Evolutionary conservation across 2,329 filamentous ascomycete genomes (phyloP).

Genomic region (Arachnopeziza araneosa): DNA sequence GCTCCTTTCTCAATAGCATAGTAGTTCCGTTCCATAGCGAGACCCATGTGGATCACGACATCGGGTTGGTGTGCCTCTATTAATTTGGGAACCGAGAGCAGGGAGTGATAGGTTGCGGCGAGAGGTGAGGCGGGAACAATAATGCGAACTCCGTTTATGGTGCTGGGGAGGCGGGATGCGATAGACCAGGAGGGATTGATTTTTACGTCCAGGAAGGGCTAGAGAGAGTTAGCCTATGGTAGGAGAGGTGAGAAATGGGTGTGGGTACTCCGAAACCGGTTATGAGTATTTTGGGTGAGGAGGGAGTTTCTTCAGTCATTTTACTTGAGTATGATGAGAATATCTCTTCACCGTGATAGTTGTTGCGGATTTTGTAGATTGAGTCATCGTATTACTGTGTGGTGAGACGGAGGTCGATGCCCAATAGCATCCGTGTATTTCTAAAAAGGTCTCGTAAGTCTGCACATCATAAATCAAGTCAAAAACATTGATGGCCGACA

Average conservation of each 20-base stretch:
- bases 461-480: too few species aligned
- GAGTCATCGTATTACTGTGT: too few species aligned
- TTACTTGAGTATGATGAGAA: too few species aligned
- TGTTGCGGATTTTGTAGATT: too few species aligned
- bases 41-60: conserved; percentile 71
- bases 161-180: conserved; percentile 55
- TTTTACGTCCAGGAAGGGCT: conserved; percentile 27
- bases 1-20: conserved; percentile 67
- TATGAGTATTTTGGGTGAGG: not conserved
- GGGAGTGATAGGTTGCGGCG: conserved; percentile 62
- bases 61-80: conserved; percentile 44
- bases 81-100: conserved; percentile 55
- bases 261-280: not conserved
- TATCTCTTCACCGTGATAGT: too few species aligned
- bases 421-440: too few species aligned
- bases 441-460: too few species aligned
- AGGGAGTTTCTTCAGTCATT: not conserved
- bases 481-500: too few species aligned
- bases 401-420: too few species aligned
- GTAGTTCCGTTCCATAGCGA: conserved; percentile 57
- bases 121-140: conserved; percentile 53
- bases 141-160: conserved; percentile 45
- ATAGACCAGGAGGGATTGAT: conserved; percentile 78
- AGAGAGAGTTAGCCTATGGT: not conserved
- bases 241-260: not conserved